Base-by-base conservation (phyloP, 768 basidiomycete species). In the Saitozyma podzolica region DNA sequence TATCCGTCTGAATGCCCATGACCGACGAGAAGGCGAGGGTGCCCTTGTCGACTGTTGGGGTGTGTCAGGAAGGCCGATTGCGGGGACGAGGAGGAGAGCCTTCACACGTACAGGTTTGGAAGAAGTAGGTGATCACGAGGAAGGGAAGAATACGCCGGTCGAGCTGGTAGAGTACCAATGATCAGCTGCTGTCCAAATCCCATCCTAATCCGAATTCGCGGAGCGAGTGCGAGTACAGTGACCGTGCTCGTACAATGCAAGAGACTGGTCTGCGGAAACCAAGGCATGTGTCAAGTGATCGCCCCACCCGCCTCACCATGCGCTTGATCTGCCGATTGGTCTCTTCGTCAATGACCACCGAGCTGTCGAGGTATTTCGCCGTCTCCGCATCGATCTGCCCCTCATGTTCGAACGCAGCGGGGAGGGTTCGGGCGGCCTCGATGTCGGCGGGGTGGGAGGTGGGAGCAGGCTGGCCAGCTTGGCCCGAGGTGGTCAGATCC, bases 1-100 rank as follows among this genome's bases (percentile, higher is more conserved):
- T 81, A 64, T 85, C 84, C 60, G 45, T 61, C 39, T 65, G 65
- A 43, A 78, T 74, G 40, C 70, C 69, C 74, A 75, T 75, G 56
- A 75, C 68, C 7, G 74, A 69, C 5, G 69, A 67, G 53, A 69
- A 71, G 8, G 73, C 73, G 3, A 74, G 64, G 8, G 73, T 74
- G 9, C 69, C 70, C 54, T 72, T 72, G 50, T 72, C 70, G 39
- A 68, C 69, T 71, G 63, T 17, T 16, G 6, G 11, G 52, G 29
- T 29, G 29, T 29, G 29, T 29, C 29, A 29, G 29, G 29, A 2
- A 2, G 29, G 29, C 60, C 62, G 47, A 40, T 40, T 8, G 13
- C 16, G 20, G 9, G 11, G 49, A 7, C 17, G 0, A 37, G 19
- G 2, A 51, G 29, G 2, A 29, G 29, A 29, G 2, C 2, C 29